Percentiles rank a stretch among this genome's conserved stretches.
These are phyloP conservation scores for Besnoitia besnoiti DNA, from an alignment of 169 alveolate species.

Conservation along the genomic window DNA sequence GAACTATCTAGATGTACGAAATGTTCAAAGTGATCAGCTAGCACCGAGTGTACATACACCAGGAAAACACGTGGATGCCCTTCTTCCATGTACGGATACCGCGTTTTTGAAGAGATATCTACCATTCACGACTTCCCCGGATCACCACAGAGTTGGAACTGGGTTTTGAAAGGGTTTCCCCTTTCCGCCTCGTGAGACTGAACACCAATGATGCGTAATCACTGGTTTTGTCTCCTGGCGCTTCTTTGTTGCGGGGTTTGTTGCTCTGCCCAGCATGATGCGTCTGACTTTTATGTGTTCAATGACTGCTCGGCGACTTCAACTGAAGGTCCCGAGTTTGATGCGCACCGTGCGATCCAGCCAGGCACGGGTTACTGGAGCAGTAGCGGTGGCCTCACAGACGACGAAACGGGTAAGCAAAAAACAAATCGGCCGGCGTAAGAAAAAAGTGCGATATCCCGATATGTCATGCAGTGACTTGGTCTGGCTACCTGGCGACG, in stretches of 20 bases:
- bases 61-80: too few relatives aligned
- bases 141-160: constrained; percentile 10
- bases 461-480: constrained; percentile 74
- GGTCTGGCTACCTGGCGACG: constrained; percentile 87
- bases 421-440: background rate
- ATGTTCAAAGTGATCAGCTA: too few relatives aligned
- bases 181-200: background rate
- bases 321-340: constrained; percentile 71
- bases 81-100: too few relatives aligned
- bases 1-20: too few relatives aligned
- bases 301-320: constrained; percentile 82
- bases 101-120: background rate
- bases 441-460: background rate
- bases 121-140: background rate
- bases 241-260: background rate
- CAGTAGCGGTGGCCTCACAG: constrained; percentile 83
- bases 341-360: constrained; percentile 82
- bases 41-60: too few relatives aligned
- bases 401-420: constrained; percentile 76
- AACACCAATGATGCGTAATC: background rate
- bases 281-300: constrained; percentile 79
- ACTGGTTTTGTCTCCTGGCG: constrained; percentile 9
- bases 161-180: constrained; percentile 34
- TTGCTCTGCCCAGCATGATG: constrained; percentile 60
- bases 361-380: constrained; percentile 88